Evolutionary conservation across 192 early-diverging fungal genomes (phyloP).

Genomic region (Powellomyces hirtus): DNA sequence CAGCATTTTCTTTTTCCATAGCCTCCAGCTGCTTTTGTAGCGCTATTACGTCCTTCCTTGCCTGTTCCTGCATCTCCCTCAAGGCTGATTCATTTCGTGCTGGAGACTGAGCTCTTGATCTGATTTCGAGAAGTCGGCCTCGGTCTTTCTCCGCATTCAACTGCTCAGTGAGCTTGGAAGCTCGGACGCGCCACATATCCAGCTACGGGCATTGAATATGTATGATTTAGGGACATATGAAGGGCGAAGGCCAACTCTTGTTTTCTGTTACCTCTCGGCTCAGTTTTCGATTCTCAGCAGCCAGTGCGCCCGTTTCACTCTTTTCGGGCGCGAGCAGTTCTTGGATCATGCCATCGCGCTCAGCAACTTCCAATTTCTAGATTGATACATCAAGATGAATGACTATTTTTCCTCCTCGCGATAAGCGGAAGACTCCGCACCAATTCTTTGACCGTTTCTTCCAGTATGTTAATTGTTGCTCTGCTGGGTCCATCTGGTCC

Average conservation of each 20-base stretch:
- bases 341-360: constrained; percentile 32
- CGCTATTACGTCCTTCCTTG: background rate
- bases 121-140: background rate
- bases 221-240: background rate
- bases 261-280: constrained; percentile 10
- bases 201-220: background rate
- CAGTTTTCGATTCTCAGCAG: constrained; percentile 29
- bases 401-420: too few species aligned
- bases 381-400: background rate
- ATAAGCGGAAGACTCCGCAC: background rate
- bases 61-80: background rate
- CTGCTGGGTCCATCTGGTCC: background rate
- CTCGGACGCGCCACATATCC: constrained; percentile 38
- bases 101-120: background rate
- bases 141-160: background rate
- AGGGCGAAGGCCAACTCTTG: background rate
- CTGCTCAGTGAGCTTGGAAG: constrained; percentile 33
- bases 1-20: background rate
- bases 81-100: background rate
- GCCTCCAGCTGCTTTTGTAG: constrained; percentile 8
- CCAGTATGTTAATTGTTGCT: background rate
- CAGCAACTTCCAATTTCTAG: constrained; percentile 19
- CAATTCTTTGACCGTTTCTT: constrained; percentile 15
- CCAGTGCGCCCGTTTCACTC: background rate
- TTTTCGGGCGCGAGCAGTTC: constrained; percentile 30